Conservation (phyloP, 2,329 filamentous ascomycete genomes). For the Aspergillus udagawae region DNA sequence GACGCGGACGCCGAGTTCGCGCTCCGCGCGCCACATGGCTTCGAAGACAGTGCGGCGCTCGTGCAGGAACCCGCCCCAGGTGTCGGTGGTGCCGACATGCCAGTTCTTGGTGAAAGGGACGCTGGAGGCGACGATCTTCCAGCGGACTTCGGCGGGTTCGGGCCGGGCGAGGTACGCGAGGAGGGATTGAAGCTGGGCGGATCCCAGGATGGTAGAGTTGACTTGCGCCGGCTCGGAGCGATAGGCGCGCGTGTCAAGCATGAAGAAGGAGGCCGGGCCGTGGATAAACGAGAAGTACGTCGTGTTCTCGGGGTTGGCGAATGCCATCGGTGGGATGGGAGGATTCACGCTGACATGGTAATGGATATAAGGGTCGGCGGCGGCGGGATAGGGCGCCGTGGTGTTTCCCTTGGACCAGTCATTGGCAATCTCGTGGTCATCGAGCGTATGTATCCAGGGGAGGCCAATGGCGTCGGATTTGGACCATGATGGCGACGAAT, state of each 20-base stretch:
- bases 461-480: constrained; percentile 54
- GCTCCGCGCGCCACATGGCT: constrained; percentile 86
- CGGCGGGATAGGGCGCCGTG: constrained; percentile 73
- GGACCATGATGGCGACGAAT: constrained; percentile 87
- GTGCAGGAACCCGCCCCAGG: constrained; percentile 85
- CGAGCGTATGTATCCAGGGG: constrained; percentile 96
- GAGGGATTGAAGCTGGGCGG: constrained; percentile 72
- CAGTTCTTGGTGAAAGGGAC: constrained; percentile 98
- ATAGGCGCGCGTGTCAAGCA: constrained; percentile 87
- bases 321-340: constrained; percentile 52
- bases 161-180: constrained; percentile 70
- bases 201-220: constrained; percentile 83
- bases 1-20: constrained; percentile 66
- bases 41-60: constrained; percentile 78
- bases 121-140: constrained; percentile 89
- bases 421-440: constrained; percentile 95
- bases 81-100: constrained; percentile 81
- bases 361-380: constrained; percentile 77
- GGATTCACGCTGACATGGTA: constrained; percentile 87
- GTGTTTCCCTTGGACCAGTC: constrained; percentile 78
- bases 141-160: constrained; percentile 73
- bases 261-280: constrained; percentile 89
- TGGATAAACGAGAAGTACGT: constrained; percentile 89
- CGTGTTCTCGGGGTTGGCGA: constrained; percentile 53
- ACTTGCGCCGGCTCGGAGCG: constrained; percentile 53